Conservation (phyloP, 2,329 filamentous ascomycete species). For the Bipolaris victoriae region DNA sequence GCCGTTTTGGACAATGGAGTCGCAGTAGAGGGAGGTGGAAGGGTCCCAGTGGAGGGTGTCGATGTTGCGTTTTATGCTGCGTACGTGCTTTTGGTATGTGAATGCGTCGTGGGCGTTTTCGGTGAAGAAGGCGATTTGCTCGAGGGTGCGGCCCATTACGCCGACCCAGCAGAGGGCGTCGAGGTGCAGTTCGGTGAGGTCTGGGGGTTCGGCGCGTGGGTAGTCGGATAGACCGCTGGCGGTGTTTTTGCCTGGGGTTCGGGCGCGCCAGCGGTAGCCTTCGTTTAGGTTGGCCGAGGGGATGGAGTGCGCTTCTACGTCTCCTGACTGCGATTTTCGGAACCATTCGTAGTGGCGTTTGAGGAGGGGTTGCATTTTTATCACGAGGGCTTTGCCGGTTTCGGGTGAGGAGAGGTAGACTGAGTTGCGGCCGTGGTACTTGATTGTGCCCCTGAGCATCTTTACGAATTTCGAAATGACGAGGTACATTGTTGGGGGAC, state of each 20-base stretch:
- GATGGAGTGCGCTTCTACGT: constrained; percentile 51
- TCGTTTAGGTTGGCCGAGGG: constrained; percentile 62
- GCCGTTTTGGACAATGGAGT: constrained; percentile 87
- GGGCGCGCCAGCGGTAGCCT: constrained; percentile 89
- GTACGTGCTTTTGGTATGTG: constrained; percentile 71
- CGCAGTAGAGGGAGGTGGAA: constrained; percentile 80
- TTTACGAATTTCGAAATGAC: constrained; percentile 81
- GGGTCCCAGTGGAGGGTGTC: constrained; percentile 92
- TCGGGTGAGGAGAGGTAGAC: constrained; percentile 66
- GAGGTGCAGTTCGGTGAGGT: constrained; percentile 89
- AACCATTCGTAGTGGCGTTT: constrained; percentile 93
- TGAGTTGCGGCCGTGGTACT: constrained; percentile 61
- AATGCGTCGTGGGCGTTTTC: constrained; percentile 73
- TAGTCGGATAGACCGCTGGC: constrained; percentile 95
- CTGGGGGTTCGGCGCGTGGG: constrained; percentile 85
- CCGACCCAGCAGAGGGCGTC: constrained; percentile 95
- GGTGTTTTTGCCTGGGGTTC: constrained; percentile 78
- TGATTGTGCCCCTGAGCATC: constrained; percentile 37
- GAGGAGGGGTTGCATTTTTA: constrained; percentile 82
- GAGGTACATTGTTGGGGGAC: constrained; percentile 91
- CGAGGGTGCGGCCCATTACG: constrained; percentile 83
- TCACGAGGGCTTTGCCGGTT: constrained; percentile 72
- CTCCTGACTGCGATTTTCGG: constrained; percentile 83
- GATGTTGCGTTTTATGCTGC: constrained; percentile 79
- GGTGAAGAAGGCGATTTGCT: constrained; percentile 76